These are phyloP conservation scores for Aspergillus piperis DNA, from an alignment of 2,329 filamentous ascomycete species.

Conservation along the genomic window DNA sequence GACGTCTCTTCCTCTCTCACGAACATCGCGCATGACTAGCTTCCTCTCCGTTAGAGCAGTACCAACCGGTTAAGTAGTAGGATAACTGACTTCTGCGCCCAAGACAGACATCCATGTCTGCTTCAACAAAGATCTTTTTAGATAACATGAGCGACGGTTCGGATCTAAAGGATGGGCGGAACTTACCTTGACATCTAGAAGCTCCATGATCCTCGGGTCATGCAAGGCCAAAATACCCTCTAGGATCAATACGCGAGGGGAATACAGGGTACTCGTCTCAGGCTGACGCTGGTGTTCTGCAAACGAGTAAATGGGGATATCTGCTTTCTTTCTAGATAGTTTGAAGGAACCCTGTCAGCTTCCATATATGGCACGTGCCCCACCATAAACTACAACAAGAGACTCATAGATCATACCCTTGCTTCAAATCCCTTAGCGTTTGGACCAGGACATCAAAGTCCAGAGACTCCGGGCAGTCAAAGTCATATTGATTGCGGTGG, in stretches of 20 bases:
- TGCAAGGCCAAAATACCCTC: constrained; percentile 96
- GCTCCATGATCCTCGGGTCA: constrained; percentile 77
- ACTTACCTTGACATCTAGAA: constrained; percentile 83
- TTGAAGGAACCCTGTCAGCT: background rate
- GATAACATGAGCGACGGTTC: constrained; percentile 16
- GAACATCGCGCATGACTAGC: constrained; percentile 80
- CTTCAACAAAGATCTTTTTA: constrained; percentile 84
- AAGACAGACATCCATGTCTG: constrained; percentile 90
- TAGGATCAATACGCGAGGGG: constrained; percentile 89
- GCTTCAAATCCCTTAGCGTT: constrained; percentile 78
- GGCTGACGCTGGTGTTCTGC: constrained; percentile 79
- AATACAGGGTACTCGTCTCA: constrained; percentile 86
- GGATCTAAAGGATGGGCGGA: background rate
- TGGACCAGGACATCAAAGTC: constrained; percentile 90
- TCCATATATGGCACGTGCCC: background rate
- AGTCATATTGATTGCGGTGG: constrained; percentile 90
- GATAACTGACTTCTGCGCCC: constrained; percentile 72
- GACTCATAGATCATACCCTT: constrained; percentile 64
- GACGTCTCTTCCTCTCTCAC: constrained; percentile 84
- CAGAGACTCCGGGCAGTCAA: constrained; percentile 90
- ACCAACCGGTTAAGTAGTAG: background rate
- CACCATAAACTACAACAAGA: background rate
- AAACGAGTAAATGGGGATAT: constrained; percentile 95
- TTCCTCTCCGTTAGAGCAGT: constrained; percentile 25
- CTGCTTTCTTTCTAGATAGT: constrained; percentile 55